A percentile compares a stretch with the other conserved stretches of the same genome.
phyloP scores from a whole-genome alignment of 2,329 filamentous ascomycete species.

The Leptosphaerulina australis region DNA sequence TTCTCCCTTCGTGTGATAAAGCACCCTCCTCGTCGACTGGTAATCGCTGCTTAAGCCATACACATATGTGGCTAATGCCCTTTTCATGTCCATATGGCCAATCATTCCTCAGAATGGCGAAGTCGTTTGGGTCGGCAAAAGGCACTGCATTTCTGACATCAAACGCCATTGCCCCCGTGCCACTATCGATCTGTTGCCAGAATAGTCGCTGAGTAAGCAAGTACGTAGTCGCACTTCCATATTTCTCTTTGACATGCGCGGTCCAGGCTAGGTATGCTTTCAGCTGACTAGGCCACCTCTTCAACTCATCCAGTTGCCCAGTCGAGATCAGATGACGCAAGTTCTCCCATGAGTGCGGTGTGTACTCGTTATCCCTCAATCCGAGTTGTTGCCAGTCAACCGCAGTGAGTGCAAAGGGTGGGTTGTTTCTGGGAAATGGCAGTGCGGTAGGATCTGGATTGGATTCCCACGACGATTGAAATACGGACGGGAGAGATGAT shows the following conservation, averaged over 20 bases:
- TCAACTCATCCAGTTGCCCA: constrained; percentile 62
- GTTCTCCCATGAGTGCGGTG: constrained; percentile 45
- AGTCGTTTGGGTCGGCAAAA: constrained; percentile 62
- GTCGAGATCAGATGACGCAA: constrained; percentile 46
- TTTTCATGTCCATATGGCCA: constrained; percentile 66
- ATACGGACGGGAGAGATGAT: constrained; percentile 37
- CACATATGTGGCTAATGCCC: constrained; percentile 62
- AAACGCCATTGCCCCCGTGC: constrained; percentile 42
- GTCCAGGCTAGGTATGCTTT: constrained; percentile 66
- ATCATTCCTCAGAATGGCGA: constrained; percentile 64
- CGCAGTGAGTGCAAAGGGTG: constrained; percentile 45
- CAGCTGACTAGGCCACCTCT: constrained; percentile 64
- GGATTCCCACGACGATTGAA: constrained; percentile 38
- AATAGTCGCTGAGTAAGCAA: constrained; percentile 61
- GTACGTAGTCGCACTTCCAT: constrained; percentile 63
- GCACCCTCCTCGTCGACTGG: constrained; percentile 40
- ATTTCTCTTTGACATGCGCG: constrained; percentile 58
- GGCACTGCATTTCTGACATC: constrained; percentile 55
- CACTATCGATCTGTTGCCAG: constrained; percentile 51
- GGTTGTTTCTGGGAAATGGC: constrained; percentile 43
- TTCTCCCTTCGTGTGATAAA: constrained; percentile 38
- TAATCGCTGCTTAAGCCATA: constrained; percentile 57
- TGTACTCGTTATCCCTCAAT: constrained; percentile 41
- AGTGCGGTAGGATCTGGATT: constrained; percentile 43
- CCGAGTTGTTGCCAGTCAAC: constrained; percentile 45